These are phyloP conservation scores for Candida broadrunensis DNA, from an alignment of 805 yeast species.

Conservation along the genomic window DNA sequence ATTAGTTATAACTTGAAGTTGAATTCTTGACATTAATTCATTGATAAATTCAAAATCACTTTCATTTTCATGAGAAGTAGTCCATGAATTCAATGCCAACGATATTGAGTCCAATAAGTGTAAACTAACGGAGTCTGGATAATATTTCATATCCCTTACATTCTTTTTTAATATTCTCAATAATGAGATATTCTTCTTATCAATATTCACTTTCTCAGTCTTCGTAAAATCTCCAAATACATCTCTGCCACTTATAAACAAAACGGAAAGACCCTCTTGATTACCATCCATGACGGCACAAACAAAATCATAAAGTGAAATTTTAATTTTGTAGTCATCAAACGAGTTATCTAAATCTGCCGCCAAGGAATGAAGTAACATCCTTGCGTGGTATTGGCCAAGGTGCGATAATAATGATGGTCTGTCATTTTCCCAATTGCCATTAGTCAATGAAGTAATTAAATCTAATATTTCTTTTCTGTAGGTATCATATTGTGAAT, in stretches of 20 bases:
- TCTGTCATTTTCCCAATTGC: conserved; percentile 49
- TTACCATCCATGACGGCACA: conserved; percentile 66
- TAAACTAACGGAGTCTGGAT: conserved; percentile 62
- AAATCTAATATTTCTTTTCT: conserved; percentile 54
- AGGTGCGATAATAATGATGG: conserved; percentile 83
- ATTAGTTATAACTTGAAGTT: conserved; percentile 10
- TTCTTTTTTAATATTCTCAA: conserved; percentile 54
- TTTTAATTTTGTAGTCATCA: conserved; percentile 51
- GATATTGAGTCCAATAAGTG: conserved; percentile 72
- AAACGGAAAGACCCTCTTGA: conserved; percentile 74
- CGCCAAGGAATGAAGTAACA: conserved; percentile 58
- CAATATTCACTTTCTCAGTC: conserved; percentile 10
- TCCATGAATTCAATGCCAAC: conserved; percentile 76
- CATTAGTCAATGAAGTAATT: conserved; percentile 54
- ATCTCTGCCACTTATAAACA: conserved; percentile 61
- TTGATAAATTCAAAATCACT: conserved; percentile 47
- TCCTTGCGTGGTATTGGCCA: conserved; percentile 60
- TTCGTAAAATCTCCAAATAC: conserved; percentile 36
- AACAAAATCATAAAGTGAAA: conserved; percentile 59
- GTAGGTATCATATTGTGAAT: conserved; percentile 45
- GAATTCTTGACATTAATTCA: conserved; percentile 35
- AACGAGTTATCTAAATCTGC: conserved; percentile 57
- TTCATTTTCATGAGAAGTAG: conserved; percentile 53
- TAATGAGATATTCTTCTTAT: conserved; percentile 37
- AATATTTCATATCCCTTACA: conserved; percentile 47